These are phyloP conservation scores for Colletotrichum musicola DNA, from an alignment of 2,329 filamentous ascomycete species.

Conservation along the genomic window DNA sequence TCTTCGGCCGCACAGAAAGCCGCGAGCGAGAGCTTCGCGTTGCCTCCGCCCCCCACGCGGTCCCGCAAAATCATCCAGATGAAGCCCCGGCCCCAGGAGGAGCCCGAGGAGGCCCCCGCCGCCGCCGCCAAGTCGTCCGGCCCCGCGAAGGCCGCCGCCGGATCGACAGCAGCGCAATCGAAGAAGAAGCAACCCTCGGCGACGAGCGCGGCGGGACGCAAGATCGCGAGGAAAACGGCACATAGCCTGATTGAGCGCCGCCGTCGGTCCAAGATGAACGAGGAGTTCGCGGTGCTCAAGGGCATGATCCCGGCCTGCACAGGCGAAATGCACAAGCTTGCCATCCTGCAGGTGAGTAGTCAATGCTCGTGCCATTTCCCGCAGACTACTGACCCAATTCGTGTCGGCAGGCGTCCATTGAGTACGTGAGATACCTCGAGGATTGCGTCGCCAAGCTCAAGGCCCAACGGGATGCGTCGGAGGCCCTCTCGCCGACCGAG, in stretches of 20 bases:
- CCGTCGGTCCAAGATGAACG: conserved; percentile 96
- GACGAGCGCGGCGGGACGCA: conserved; percentile 88
- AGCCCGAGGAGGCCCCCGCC: conserved; percentile 45
- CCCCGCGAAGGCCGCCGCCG: conserved; percentile 27
- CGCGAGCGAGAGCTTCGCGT: conserved; percentile 75
- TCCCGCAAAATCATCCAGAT: conserved; percentile 98
- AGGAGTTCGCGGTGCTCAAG: conserved; percentile 94
- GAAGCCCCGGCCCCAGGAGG: conserved; percentile 74
- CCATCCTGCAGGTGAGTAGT: conserved; percentile 84
- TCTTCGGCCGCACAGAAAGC: conserved; percentile 59
- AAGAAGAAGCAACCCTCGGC: conserved; percentile 84
- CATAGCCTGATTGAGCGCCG: conserved; percentile 95
- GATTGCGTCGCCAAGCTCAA: conserved; percentile 88
- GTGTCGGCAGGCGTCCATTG: conserved; percentile 82
- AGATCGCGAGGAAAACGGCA: conserved; percentile 95
- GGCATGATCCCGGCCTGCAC: conserved; percentile 94
- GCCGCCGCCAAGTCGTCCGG: conserved; percentile 32
- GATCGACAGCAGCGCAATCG: conserved; percentile 37
- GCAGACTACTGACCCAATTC: neutral
- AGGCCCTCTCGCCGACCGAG: conserved; percentile 41
- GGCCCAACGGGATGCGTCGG: conserved; percentile 58
- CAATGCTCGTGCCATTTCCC: neutral
- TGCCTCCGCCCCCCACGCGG: conserved; percentile 92
- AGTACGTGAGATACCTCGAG: conserved; percentile 94
- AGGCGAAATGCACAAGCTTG: conserved; percentile 98